These are phyloP conservation scores for Saccharum spontaneum DNA, from an alignment of 176 grass and related monocot species.

Conservation along the genomic window DNA sequence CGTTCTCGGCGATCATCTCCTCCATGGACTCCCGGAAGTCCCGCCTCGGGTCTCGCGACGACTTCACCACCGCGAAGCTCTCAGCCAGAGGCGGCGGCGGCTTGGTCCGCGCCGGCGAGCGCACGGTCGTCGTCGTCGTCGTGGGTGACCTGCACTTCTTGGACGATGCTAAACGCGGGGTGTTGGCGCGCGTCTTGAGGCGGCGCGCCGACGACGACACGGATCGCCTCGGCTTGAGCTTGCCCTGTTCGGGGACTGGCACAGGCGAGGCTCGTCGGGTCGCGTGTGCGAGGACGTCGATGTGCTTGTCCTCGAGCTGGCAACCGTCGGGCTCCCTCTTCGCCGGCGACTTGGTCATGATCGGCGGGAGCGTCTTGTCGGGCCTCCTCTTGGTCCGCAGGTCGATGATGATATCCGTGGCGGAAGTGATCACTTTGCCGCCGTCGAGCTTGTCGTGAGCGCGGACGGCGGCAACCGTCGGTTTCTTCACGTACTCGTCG, in stretches of 20 bases:
- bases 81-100: slow-evolving; percentile 29
- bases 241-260: slow-evolving; percentile 16
- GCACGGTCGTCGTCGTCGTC: not conserved
- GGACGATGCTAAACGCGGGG: slow-evolving; percentile 38
- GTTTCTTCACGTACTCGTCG: not conserved
- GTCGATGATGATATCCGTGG: slow-evolving; percentile 67
- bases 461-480: not conserved
- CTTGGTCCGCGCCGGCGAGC: not conserved
- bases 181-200: slow-evolving; percentile 58
- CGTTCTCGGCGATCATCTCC: slow-evolving; percentile 89
- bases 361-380: slow-evolving; percentile 49
- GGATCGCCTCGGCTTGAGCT: slow-evolving; percentile 41
- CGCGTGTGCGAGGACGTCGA: slow-evolving; percentile 17
- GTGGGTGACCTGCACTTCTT: slow-evolving; percentile 37
- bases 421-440: slow-evolving; percentile 51
- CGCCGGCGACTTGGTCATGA: slow-evolving; percentile 60
- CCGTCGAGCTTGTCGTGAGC: slow-evolving; percentile 15
- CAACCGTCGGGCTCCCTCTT: not conserved
- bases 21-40: slow-evolving; percentile 95
- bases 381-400: slow-evolving; percentile 31
- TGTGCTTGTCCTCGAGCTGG: slow-evolving; percentile 40
- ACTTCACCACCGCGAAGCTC: slow-evolving; percentile 82
- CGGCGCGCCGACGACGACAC: slow-evolving; percentile 39
- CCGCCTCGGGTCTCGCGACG: slow-evolving; percentile 62
- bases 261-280: not conserved